These are phyloP conservation scores for Chiua virens DNA, from an alignment of 768 basidiomycete species.

Conservation along the genomic window DNA sequence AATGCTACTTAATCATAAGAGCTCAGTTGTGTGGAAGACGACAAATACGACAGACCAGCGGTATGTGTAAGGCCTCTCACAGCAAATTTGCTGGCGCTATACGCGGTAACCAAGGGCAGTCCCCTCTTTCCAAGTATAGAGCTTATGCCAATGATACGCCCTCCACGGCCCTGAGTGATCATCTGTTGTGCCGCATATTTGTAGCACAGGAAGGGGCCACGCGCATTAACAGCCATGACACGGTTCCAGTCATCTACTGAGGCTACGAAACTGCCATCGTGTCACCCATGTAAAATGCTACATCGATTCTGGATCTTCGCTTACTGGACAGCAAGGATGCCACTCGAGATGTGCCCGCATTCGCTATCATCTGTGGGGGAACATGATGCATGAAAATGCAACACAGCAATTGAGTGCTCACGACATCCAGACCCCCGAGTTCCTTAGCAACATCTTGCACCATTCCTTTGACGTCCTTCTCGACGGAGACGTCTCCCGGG, in stretches of 20 bases:
- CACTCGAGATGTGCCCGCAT: conserved; percentile 13
- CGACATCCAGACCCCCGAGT: conserved; percentile 49
- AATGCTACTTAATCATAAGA: conserved; percentile 4
- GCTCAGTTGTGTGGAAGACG: background rate
- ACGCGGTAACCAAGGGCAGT: conserved; percentile 12
- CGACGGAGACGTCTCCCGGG: conserved; percentile 41
- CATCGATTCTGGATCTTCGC: too few relatives aligned
- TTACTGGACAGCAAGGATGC: conserved; percentile 3
- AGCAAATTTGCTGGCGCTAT: conserved; percentile 42
- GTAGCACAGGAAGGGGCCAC: conserved; percentile 61
- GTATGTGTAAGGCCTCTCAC: conserved; percentile 42
- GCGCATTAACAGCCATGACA: conserved; percentile 50
- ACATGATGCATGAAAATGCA: too few relatives aligned
- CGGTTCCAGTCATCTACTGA: conserved; percentile 40
- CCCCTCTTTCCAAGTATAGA: conserved; percentile 11
- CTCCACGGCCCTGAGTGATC: conserved; percentile 51
- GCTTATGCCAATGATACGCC: conserved; percentile 51
- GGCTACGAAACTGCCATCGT: conserved; percentile 20
- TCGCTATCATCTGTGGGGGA: conserved; percentile 25
- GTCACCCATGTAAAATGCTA: too few relatives aligned
- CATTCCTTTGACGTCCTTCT: conserved; percentile 43
- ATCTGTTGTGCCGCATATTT: conserved; percentile 64
- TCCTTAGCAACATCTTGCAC: conserved; percentile 29
- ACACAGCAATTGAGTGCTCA: too few relatives aligned
- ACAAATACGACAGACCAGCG: conserved; percentile 17